phyloP scores from a whole-genome alignment of 176 grass and related monocot species.

The Eleusine indica region DNA sequence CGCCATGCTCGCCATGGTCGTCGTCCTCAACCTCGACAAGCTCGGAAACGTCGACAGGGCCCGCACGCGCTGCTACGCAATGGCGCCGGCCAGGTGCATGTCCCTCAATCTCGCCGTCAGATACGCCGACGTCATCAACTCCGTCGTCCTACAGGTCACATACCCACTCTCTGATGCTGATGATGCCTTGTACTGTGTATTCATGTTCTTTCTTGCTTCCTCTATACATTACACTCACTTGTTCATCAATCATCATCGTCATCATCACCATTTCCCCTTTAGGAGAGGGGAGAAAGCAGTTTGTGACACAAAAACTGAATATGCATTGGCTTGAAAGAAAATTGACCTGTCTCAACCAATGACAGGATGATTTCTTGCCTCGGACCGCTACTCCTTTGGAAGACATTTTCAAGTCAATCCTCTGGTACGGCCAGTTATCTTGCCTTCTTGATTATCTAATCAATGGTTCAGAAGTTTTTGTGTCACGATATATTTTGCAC shows the following conservation, averaged over 20 bases:
- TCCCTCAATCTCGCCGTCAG: slow-evolving; percentile 86
- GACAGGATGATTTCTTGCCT: slow-evolving; percentile 94
- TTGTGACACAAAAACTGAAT: neutral
- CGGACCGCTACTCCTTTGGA: slow-evolving; percentile 88
- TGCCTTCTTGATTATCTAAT: slow-evolving; percentile 3
- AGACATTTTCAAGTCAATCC: slow-evolving; percentile 95
- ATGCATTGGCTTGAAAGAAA: neutral
- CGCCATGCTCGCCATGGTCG: slow-evolving; percentile 75
- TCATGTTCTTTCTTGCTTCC: neutral
- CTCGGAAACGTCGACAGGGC: slow-evolving; percentile 59
- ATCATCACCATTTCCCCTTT: neutral
- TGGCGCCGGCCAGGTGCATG: slow-evolving; percentile 88
- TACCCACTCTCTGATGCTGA: neutral
- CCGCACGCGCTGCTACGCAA: slow-evolving; percentile 70
- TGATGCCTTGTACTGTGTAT: neutral
- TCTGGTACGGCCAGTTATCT: slow-evolving; percentile 52
- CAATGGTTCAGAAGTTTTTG: neutral
- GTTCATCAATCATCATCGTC: neutral
- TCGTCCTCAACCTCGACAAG: slow-evolving; percentile 69
- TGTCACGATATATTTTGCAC: neutral
- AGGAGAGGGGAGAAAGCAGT: neutral
- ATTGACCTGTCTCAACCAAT: neutral
- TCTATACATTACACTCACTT: neutral
- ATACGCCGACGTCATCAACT: slow-evolving; percentile 93
- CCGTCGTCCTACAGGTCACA: slow-evolving; percentile 73